These are phyloP conservation scores for Pelargonium myrrhifolium DNA, from an alignment of 441 rosid genomes.

Conservation along the genomic window DNA sequence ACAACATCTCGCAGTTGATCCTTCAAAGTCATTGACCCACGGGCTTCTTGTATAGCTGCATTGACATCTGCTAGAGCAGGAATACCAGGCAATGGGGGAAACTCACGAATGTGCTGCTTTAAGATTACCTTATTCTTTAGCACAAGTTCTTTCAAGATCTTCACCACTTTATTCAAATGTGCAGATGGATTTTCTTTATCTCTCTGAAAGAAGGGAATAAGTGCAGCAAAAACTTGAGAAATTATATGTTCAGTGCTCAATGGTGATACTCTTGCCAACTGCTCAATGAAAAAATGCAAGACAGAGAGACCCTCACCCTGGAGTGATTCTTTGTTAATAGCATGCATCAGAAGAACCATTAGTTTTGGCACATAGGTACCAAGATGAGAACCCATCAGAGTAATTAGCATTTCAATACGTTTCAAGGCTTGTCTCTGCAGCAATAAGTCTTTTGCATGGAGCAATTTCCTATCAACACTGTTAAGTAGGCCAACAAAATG, in stretches of 20 bases:
- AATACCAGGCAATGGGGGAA: constrained; percentile 87
- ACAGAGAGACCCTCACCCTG: constrained; percentile 89
- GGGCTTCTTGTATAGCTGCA: constrained; percentile 92
- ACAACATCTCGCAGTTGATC: constrained; percentile 81
- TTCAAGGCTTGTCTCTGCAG: constrained; percentile 90
- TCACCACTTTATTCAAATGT: constrained; percentile 62
- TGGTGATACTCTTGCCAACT: constrained; percentile 70
- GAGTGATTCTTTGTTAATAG: constrained; percentile 75
- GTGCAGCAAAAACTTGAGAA: constrained; percentile 95
- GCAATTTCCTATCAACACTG: constrained; percentile 92
- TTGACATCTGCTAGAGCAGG: constrained; percentile 75
- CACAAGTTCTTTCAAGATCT: constrained; percentile 88
- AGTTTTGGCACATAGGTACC: constrained; percentile 90
- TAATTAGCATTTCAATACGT: constrained; percentile 87
- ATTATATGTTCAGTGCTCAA: constrained; percentile 84
- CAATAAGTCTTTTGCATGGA: constrained; percentile 65
- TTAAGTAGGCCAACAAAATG: constrained; percentile 98
- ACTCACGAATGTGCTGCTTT: constrained; percentile 87
- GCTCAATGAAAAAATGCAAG: constrained; percentile 74
- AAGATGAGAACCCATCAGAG: constrained; percentile 90
- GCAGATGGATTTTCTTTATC: constrained; percentile 52
- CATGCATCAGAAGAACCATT: constrained; percentile 98
- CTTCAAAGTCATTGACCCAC: constrained; percentile 79
- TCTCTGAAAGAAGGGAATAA: constrained; percentile 88
- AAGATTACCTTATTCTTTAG: constrained; percentile 66